These are phyloP conservation scores for Phaeosphaeria sp. DNA, from an alignment of 2,329 filamentous ascomycete genomes.

Conservation along the genomic window DNA sequence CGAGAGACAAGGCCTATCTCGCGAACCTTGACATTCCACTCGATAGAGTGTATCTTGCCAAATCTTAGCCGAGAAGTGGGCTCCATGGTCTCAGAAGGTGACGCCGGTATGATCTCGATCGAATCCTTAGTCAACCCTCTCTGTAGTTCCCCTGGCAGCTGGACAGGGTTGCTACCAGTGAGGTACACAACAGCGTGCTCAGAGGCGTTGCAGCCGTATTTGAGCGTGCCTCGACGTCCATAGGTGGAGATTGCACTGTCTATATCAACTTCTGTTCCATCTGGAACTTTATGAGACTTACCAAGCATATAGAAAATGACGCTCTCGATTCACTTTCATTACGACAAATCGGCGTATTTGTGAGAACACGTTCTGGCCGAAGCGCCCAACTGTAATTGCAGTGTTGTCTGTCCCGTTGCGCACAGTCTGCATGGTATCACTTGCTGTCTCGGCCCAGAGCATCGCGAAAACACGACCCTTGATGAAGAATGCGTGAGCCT, in stretches of 20 bases:
- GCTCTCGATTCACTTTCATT: slow-evolving; percentile 17
- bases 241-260: slow-evolving; percentile 52
- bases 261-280: not conserved
- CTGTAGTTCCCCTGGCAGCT: slow-evolving; percentile 37
- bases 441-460: slow-evolving; percentile 22
- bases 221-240: slow-evolving; percentile 41
- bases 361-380: slow-evolving; percentile 17
- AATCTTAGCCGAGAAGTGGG: slow-evolving; percentile 49
- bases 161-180: slow-evolving; percentile 5
- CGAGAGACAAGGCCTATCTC: slow-evolving; percentile 44
- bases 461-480: slow-evolving; percentile 29
- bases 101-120: slow-evolving; percentile 39
- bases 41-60: slow-evolving; percentile 47
- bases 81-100: slow-evolving; percentile 34
- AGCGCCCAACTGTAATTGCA: slow-evolving; percentile 7
- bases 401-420: not conserved
- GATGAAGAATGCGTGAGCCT: slow-evolving; percentile 25
- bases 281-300: slow-evolving; percentile 3
- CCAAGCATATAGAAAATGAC: slow-evolving; percentile 27
- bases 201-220: slow-evolving; percentile 43
- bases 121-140: slow-evolving; percentile 44
- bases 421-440: too few relatives aligned
- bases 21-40: slow-evolving; percentile 51
- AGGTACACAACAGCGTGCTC: slow-evolving; percentile 50
- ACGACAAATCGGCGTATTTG: slow-evolving; percentile 39